phyloP scores from a whole-genome alignment of 2,329 filamentous ascomycete species.

The Colletotrichum spaethianum region DNA sequence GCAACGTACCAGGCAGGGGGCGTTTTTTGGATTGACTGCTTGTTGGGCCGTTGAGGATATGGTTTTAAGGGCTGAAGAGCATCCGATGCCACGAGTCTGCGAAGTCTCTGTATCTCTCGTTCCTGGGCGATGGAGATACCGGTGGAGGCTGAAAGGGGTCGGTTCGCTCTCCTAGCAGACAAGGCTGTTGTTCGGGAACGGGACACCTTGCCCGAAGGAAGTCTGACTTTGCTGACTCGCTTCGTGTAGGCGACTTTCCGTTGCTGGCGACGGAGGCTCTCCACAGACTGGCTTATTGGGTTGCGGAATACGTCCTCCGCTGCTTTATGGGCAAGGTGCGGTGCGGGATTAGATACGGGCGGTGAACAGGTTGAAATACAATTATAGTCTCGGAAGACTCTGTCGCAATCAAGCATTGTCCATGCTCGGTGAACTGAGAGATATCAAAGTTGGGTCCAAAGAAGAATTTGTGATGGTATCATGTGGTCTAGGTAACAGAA shows the following conservation, averaged over 20 bases:
- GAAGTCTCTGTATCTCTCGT: conserved; percentile 25
- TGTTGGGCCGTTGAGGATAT: not conserved
- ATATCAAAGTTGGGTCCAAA: conserved; percentile 47
- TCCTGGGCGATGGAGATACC: not conserved
- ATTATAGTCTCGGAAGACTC: conserved; percentile 51
- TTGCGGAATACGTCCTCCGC: conserved; percentile 50
- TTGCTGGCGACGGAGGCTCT: conserved; percentile 53
- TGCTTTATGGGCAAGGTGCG: conserved; percentile 47
- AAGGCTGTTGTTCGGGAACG: not conserved
- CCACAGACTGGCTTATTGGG: conserved; percentile 49
- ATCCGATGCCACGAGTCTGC: conserved; percentile 19
- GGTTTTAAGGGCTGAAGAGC: conserved; percentile 22
- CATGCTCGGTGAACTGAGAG: conserved; percentile 50
- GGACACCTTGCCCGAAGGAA: conserved; percentile 42
- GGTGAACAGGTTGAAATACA: conserved; percentile 34
- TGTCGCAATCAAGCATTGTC: conserved; percentile 60
- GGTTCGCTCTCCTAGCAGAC: not conserved
- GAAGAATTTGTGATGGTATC: conserved; percentile 43
- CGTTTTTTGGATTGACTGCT: conserved; percentile 21
- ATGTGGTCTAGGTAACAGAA: conserved; percentile 40
- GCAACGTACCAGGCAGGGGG: conserved; percentile 21
- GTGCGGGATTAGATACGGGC: conserved; percentile 24
- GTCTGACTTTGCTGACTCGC: conserved; percentile 52
- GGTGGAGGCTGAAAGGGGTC: not conserved
- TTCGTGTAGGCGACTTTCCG: conserved; percentile 52